Percentiles rank a stretch among this genome's conserved stretches.
These are phyloP conservation scores for Ailanthus altissimus DNA, from an alignment of 345 rosid genomes.

Conservation along the genomic window DNA sequence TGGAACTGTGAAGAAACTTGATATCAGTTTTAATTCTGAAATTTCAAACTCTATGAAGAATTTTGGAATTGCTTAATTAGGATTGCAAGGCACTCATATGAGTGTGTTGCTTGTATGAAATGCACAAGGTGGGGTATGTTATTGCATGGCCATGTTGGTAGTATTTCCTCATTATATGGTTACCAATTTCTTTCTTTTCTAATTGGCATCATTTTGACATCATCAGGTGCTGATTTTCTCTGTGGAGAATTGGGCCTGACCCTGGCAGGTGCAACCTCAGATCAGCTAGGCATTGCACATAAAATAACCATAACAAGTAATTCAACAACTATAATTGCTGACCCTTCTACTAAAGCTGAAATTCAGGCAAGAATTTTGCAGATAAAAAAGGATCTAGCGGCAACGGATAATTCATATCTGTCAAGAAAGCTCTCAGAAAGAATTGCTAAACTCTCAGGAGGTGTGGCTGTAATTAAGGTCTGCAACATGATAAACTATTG, in stretches of 20 bases:
- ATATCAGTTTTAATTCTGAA: neutral
- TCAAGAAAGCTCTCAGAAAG: slow-evolving; percentile 75
- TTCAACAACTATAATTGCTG: slow-evolving; percentile 83
- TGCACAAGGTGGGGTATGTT: neutral
- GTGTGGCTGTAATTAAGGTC: slow-evolving; percentile 92
- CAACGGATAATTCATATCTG: slow-evolving; percentile 58
- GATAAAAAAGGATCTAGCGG: slow-evolving; percentile 89
- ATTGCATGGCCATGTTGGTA: neutral
- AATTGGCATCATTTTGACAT: slow-evolving; percentile 18
- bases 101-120: neutral
- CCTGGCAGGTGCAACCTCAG: slow-evolving; percentile 69
- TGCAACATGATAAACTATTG: slow-evolving; percentile 10
- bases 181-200: neutral
- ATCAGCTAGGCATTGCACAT: slow-evolving; percentile 84
- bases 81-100: neutral
- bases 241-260: slow-evolving; percentile 70
- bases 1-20: neutral
- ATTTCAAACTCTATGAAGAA: neutral
- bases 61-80: neutral
- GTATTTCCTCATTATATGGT: neutral
- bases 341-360: slow-evolving; percentile 84
- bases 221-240: slow-evolving; percentile 82
- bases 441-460: slow-evolving; percentile 86
- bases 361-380: slow-evolving; percentile 82
- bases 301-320: slow-evolving; percentile 67